phyloP scores from a whole-genome alignment of 1,139 yeast genomes.

The Blastobotrys apis region DNA sequence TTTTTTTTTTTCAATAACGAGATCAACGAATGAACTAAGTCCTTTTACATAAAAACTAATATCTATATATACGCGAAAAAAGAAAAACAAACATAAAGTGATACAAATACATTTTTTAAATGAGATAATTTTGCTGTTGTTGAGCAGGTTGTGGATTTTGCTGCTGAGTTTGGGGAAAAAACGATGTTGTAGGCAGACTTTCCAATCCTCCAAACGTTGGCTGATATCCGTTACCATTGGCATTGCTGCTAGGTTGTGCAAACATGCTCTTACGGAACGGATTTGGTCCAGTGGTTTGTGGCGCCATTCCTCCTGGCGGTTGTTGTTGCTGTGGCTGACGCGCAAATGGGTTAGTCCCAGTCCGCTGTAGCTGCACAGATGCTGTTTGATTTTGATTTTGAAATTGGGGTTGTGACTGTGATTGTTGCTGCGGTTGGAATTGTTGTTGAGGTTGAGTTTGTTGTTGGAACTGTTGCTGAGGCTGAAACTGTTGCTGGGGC shows the following conservation, averaged over 20 bases:
- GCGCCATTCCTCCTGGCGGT: conserved; percentile 13
- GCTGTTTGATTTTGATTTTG: conserved; percentile 17
- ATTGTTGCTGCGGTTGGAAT: conserved; percentile 18
- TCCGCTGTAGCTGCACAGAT: conserved; percentile 25
- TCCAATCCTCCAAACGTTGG: conserved; percentile 31
- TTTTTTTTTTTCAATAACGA: background rate
- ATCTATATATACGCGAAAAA: no score
- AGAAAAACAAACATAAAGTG: background rate
- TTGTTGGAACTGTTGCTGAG: conserved; percentile 18
- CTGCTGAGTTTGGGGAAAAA: conserved; percentile 28
- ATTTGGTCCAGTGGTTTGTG: conserved; percentile 30
- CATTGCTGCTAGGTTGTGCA: conserved; percentile 7
- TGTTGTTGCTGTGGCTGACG: conserved; percentile 5
- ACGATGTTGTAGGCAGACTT: conserved; percentile 27
- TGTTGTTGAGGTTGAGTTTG: conserved; percentile 12
- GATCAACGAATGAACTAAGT: background rate
- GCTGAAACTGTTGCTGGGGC: conserved; percentile 12
- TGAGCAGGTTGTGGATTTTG: conserved; percentile 2
- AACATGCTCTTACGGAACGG: conserved; percentile 27
- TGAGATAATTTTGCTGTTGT: conserved; percentile 7
- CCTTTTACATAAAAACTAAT: no score
- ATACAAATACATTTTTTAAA: no score
- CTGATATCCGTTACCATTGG: conserved; percentile 14
- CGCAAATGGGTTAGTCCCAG: conserved; percentile 48
- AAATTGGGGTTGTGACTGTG: conserved; percentile 13